phyloP scores from a whole-genome alignment of 768 basidiomycete species.

The Kwoniella botswanensis region DNA sequence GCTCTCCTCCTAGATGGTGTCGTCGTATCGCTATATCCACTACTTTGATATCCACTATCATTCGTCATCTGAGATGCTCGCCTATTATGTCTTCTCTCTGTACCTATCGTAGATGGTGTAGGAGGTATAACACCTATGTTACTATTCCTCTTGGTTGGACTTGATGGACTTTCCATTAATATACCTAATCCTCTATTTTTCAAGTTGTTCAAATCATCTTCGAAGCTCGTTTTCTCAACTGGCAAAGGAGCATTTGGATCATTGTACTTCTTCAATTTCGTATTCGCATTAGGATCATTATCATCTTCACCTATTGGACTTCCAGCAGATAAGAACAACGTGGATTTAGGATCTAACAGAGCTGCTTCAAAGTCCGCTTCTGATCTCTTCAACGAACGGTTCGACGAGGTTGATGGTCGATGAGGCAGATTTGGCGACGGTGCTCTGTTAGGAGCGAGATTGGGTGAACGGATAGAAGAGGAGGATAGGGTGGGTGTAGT shows the following conservation, averaged over 20 bases:
- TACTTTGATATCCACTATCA: slow-evolving; percentile 13
- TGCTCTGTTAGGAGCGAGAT: slow-evolving; percentile 2
- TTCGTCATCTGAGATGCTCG: slow-evolving; percentile 10
- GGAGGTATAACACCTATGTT: slow-evolving; percentile 37
- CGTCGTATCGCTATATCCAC: slow-evolving; percentile 8
- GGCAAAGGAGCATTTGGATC: slow-evolving; percentile 33
- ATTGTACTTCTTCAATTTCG: not conserved
- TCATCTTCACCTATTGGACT: not conserved
- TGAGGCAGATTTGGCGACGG: slow-evolving; percentile 26
- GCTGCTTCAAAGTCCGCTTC: slow-evolving; percentile 39
- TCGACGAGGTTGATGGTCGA: slow-evolving; percentile 33
- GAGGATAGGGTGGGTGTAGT: slow-evolving; percentile 1
- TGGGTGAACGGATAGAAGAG: slow-evolving; percentile 1
- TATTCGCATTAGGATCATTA: not conserved
- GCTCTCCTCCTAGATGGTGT: slow-evolving; percentile 15
- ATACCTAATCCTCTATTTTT: slow-evolving; percentile 14
- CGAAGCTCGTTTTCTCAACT: slow-evolving; percentile 43
- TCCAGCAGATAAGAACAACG: slow-evolving; percentile 30
- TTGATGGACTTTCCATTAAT: not conserved
- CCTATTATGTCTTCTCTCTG: slow-evolving; percentile 18
- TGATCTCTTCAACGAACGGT: slow-evolving; percentile 20
- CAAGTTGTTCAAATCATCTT: slow-evolving; percentile 38
- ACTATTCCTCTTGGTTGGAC: slow-evolving; percentile 5
- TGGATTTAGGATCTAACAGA: slow-evolving; percentile 26
- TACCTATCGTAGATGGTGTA: slow-evolving; percentile 26